Evolutionary conservation across 2,329 filamentous ascomycete species (phyloP), one percentile per base, ranked within the genome.

Genomic region (Colletotrichum paranaense): DNA sequence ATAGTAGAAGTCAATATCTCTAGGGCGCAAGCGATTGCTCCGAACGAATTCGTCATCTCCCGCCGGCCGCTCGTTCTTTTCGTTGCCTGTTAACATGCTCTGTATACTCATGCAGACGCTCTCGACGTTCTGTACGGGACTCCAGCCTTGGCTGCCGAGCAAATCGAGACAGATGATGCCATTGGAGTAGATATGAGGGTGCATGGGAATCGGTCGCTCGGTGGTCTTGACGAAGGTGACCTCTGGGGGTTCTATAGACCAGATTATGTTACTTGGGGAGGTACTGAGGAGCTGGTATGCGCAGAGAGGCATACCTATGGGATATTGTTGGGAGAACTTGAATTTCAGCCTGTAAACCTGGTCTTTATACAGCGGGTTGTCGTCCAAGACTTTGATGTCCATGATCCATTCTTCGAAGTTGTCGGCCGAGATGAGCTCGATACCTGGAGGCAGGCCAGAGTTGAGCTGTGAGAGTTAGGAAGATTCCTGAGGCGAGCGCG

Each of bases 141-240:
- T 97, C 97, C 97, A 99, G 69, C 97, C 97, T 75, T 95, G 92
- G 11, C 90, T 87, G 65, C 95, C 95, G 9, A 99, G 91, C 1
- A 99, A 90, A 78, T 99, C 97, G 62, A 99, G 92, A 80, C 97
- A 99, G 81, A 99, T 99, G 82, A 98, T 98, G 78, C 97, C 97
- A 83, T 99, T 99, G 78, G 94, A 97, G 86, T 99, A 99, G 83
- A 99, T 94, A 85, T 99, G 97, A 3, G 97, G 97, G 80, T 99
- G 97, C 82, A 98, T 95, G 1, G 97, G 97, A 78, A 99, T 95
- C 49, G 89, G 88, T 57, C 91, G 89, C 77, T 89, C 86, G 42
- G 90, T 82, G 66, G 90, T 85, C 78, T 91, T 87, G 68, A 94
- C 88, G 80, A 99, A 99, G 69, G 94, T 93, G 76, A 98, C 97